Percentiles rank a stretch among this genome's conserved stretches.
Conservation (phyloP, 1,284 basidiomycete genomes). For the Testicularia cyperi region DNA sequence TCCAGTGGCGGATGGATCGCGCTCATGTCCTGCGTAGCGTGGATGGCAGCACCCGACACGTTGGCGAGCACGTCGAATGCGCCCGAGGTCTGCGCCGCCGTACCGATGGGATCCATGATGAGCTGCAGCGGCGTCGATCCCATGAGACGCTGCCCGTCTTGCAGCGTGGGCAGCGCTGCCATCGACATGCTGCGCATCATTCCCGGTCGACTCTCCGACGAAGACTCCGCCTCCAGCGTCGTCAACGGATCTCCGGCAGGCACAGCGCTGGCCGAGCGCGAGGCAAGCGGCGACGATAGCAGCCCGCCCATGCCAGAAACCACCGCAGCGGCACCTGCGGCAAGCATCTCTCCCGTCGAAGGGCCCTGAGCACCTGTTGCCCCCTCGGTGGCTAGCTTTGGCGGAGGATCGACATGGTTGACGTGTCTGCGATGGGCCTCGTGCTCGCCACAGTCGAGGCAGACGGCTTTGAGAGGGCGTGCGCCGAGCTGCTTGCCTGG, state of each 20-base stretch:
- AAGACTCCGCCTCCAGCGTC: no score
- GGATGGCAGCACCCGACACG: constrained; percentile 35
- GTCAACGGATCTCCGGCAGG: no score
- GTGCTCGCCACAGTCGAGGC: constrained; percentile 38
- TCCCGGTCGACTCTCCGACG: constrained; percentile 3
- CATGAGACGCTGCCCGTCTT: constrained; percentile 22
- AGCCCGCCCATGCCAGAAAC: constrained; percentile 18
- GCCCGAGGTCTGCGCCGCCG: constrained; percentile 27
- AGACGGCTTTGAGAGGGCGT: constrained; percentile 33
- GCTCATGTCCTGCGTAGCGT: constrained; percentile 30
- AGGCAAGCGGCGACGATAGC: constrained; percentile 2
- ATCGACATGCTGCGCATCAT: constrained; percentile 29
- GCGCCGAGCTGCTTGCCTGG: no score
- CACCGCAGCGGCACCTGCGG: constrained; percentile 23
- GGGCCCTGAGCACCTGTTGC: not conserved
- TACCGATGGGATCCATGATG: constrained; percentile 28
- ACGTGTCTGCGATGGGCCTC: constrained; percentile 35
- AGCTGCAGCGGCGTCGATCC: constrained; percentile 41
- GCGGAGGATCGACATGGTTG: constrained; percentile 16
- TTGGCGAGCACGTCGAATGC: constrained; percentile 46
- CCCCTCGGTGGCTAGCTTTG: not conserved
- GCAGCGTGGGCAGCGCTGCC: constrained; percentile 17
- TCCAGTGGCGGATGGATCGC: constrained; percentile 46
- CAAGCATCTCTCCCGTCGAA: constrained; percentile 1
- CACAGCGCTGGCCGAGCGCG: no score